phyloP scores from a whole-genome alignment of 164 flowering plant species.

The Cinnamomum micranthum region DNA sequence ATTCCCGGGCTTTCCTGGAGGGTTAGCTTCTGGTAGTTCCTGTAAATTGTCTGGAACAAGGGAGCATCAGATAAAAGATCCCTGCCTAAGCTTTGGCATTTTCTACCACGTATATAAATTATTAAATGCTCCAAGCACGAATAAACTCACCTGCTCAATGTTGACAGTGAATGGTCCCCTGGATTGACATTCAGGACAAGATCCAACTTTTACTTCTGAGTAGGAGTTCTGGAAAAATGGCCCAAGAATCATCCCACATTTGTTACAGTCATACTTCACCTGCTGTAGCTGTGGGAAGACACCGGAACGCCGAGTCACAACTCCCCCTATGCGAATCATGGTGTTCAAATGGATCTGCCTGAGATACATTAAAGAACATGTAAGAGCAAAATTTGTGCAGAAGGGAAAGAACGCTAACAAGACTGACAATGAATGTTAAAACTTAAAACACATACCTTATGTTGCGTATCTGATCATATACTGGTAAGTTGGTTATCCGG shows the following conservation, averaged over 20 bases:
- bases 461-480: constrained; percentile 94
- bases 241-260: constrained; percentile 64
- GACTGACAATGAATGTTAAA: background rate
- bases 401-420: background rate
- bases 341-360: constrained; percentile 99
- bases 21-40: constrained; percentile 89
- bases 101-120: background rate
- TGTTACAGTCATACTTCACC: constrained; percentile 90
- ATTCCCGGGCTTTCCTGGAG: constrained; percentile 98
- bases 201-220: constrained; percentile 96
- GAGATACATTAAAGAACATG: constrained; percentile 9
- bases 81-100: background rate
- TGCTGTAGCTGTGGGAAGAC: constrained; percentile 97
- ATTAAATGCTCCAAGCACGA: background rate
- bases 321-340: constrained; percentile 98
- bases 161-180: constrained; percentile 98
- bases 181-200: constrained; percentile 98
- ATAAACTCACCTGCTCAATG: constrained; percentile 70
- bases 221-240: constrained; percentile 97
- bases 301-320: constrained; percentile 92
- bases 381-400: background rate
- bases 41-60: constrained; percentile 69
- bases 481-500: constrained; percentile 82
- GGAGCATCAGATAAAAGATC: background rate
- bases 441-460: constrained; percentile 48